Conservation (phyloP, 108 stramenopile genomes). For the Pseudonitzschia multistriata region DNA sequence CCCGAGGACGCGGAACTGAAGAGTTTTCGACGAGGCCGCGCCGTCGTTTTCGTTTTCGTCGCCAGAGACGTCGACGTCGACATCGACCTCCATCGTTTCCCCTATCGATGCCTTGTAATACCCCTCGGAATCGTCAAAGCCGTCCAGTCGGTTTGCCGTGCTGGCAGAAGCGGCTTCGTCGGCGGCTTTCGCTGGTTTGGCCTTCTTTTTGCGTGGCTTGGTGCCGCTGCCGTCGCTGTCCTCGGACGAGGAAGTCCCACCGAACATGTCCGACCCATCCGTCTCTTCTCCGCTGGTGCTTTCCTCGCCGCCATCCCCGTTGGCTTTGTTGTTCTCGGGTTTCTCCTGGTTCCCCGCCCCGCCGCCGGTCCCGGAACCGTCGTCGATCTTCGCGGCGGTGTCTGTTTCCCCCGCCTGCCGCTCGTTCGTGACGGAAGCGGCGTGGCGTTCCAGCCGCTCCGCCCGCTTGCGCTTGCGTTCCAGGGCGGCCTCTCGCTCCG, state of each 20-base stretch:
- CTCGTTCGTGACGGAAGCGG: background rate
- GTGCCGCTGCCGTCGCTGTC: background rate
- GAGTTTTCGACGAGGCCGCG: conserved; percentile 5
- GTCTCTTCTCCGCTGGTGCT: conserved; percentile 5
- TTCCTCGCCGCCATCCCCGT: background rate
- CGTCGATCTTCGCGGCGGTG: background rate
- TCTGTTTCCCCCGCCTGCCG: background rate
- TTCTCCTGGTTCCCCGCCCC: background rate
- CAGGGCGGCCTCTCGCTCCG: background rate
- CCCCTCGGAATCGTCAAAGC: conserved; percentile 97
- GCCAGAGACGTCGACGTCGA: background rate
- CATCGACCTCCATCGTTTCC: conserved; percentile 51
- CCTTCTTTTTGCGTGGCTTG: conserved; percentile 5
- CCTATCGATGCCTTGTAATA: conserved; percentile 94
- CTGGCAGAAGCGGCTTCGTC: conserved; percentile 4
- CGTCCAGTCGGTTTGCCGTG: conserved; percentile 41
- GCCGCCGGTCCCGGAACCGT: background rate
- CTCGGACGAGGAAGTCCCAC: conserved; percentile 25
- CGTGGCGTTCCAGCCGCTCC: background rate
- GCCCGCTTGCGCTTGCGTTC: background rate
- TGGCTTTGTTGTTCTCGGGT: background rate
- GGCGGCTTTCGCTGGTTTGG: background rate
- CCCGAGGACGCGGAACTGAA: conserved; percentile 80
- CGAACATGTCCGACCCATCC: conserved; percentile 51
- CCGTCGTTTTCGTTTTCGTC: background rate